Conservation (phyloP, 192 early-diverging fungal species). For the Rhizophlyctis rosea region DNA sequence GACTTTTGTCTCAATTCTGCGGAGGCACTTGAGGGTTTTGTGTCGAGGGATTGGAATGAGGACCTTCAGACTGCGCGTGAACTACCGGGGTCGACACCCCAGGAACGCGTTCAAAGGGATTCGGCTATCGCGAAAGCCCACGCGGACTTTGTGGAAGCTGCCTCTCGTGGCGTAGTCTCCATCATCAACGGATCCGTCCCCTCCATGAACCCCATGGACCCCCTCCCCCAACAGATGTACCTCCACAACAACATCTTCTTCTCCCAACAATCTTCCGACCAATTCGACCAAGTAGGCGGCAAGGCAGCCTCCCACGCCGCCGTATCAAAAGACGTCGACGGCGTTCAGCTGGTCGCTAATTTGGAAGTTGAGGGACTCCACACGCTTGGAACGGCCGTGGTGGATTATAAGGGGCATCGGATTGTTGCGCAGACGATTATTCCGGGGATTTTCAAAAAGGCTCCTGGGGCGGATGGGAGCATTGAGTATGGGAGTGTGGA, state of each 20-base stretch:
- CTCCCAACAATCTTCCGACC: constrained; percentile 56
- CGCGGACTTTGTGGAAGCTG: constrained; percentile 90
- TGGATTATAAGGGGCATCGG: constrained; percentile 89
- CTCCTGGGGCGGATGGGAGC: constrained; percentile 62
- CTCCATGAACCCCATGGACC: constrained; percentile 74
- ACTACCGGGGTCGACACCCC: constrained; percentile 68
- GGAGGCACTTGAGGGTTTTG: constrained; percentile 44
- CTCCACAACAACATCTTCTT: constrained; percentile 97
- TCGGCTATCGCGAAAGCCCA: constrained; percentile 78
- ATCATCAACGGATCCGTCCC: constrained; percentile 77
- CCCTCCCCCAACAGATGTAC: constrained; percentile 60
- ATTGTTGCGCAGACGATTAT: constrained; percentile 93
- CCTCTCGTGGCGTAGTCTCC: constrained; percentile 75
- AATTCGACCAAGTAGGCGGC: constrained; percentile 84
- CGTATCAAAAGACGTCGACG: constrained; percentile 92
- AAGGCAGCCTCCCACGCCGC: constrained; percentile 88
- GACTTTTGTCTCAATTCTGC: constrained; percentile 62
- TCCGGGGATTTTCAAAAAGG: constrained; percentile 64
- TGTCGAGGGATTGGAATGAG: constrained; percentile 95
- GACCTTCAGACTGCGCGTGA: constrained; percentile 88
- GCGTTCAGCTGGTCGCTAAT: constrained; percentile 72
- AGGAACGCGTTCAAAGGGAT: constrained; percentile 84
- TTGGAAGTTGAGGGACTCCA: constrained; percentile 75
- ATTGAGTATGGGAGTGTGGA: constrained; percentile 92
- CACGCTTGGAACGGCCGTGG: constrained; percentile 85